phyloP scores from a whole-genome alignment of 2,329 filamentous ascomycete species.

The Botrytis elliptica region DNA sequence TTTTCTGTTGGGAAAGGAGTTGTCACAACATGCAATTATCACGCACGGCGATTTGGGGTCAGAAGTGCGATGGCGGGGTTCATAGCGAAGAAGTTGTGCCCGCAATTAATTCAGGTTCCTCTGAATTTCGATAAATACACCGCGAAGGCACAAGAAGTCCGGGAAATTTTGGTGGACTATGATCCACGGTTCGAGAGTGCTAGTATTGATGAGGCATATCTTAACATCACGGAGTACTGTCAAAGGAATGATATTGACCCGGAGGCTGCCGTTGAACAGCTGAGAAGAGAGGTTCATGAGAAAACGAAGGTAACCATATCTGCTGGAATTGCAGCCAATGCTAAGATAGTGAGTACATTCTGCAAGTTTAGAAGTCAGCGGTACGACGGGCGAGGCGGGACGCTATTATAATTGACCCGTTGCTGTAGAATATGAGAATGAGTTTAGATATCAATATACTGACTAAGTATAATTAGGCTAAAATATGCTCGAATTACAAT shows the following conservation, averaged over 20 bases:
- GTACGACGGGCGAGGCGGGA: neutral
- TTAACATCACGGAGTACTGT: slow-evolving; percentile 92
- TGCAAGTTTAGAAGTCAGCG: neutral
- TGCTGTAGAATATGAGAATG: neutral
- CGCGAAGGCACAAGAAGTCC: slow-evolving; percentile 84
- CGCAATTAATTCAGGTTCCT: slow-evolving; percentile 76
- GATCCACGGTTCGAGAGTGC: slow-evolving; percentile 89
- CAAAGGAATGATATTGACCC: slow-evolving; percentile 63
- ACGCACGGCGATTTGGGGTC: slow-evolving; percentile 84
- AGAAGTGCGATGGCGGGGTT: slow-evolving; percentile 95
- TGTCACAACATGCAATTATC: slow-evolving; percentile 75
- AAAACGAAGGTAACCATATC: slow-evolving; percentile 84
- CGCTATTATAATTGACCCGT: neutral
- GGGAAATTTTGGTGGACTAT: slow-evolving; percentile 79
- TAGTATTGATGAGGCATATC: slow-evolving; percentile 93
- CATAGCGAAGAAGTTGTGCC: slow-evolving; percentile 91
- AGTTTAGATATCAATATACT: neutral
- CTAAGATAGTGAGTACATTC: slow-evolving; percentile 57
- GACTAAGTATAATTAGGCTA: slow-evolving; percentile 51
- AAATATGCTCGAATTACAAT: slow-evolving; percentile 93
- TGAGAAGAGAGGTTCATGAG: slow-evolving; percentile 74
- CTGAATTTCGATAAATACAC: slow-evolving; percentile 89
- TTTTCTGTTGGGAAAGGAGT: slow-evolving; percentile 82
- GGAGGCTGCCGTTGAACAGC: slow-evolving; percentile 71
- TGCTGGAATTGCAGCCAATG: slow-evolving; percentile 90